Evolutionary conservation across 208 protist genomes (phyloP).

Genomic region (Borovskyia barvae): DNA sequence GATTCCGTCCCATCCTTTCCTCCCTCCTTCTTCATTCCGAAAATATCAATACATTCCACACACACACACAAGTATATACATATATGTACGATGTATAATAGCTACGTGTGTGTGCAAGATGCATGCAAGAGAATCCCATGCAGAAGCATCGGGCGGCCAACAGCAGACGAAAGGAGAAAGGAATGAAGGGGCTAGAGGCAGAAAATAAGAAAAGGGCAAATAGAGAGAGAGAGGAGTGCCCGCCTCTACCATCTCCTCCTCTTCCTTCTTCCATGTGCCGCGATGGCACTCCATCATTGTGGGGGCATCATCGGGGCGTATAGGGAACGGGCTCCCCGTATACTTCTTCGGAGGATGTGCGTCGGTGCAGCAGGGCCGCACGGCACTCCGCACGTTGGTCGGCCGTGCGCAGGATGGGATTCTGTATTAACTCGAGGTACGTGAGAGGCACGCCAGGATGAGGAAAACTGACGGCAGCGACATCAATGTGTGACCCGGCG

Average conservation of each 20-base stretch:
- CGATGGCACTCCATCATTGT: no score
- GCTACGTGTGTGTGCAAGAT: no score
- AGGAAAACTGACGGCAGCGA: conserved; percentile 8
- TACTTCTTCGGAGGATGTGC: conserved; percentile 16
- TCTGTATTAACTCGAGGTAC: conserved; percentile 11
- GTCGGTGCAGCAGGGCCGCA: conserved; percentile 9
- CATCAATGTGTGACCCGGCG: not conserved
- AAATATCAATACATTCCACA: no score
- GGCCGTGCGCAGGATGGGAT: conserved; percentile 9
- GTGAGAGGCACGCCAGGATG: conserved; percentile 12
- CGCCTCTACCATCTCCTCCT: not conserved
- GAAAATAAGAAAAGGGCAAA: not conserved
- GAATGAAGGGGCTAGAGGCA: not conserved
- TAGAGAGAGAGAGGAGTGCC: not conserved
- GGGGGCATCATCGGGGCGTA: not conserved
- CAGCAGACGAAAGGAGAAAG: conserved; percentile 1
- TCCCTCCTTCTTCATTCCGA: no score
- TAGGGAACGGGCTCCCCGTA: conserved; percentile 12
- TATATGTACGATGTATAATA: no score
- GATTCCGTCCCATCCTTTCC: no score
- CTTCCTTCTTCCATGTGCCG: no score
- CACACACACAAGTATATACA: no score
- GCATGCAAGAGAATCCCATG: no score
- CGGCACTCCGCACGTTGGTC: conserved; percentile 10
- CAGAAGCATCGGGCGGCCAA: no score